Base-by-base conservation (phyloP, 805 yeast genomes). In the Starmerella potacharoeniae region DNA sequence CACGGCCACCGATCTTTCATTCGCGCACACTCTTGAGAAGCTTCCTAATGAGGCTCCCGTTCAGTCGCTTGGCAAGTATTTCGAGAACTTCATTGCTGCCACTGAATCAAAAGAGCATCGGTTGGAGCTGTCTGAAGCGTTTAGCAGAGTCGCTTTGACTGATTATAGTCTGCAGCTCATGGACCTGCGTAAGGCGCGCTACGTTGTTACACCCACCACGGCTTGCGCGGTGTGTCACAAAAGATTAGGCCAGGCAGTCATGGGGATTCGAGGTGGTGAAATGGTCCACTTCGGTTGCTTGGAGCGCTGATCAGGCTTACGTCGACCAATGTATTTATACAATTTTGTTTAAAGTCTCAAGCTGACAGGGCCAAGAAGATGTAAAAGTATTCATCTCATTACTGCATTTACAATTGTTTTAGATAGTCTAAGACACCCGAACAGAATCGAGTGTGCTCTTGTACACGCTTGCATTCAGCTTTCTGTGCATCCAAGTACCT, bases 371-470 rank as follows among this genome's bases (percentile, higher is more conserved):
- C 22, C 22, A 22, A 22, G 22, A 22, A 22, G 22, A 3, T 22
- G 22, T 22, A 22, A 33, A 33, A 33, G 35, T 10, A 33, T 6
- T 4, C 17, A 14, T 6, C n/a, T 37, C 7, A 14, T 10, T 41
- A 28, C 46, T 29, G 16, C 17, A 29, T 29, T 43, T 43, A 50
- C n/a, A 51, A 17, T 41, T 55, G 54, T 29, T 52, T 48, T 7
- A 55, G 41, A 34, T 43, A 55, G 31, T 39, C 31, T 35, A 85
- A 71, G 16, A 89, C 88, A 55, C 95, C 90, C 1, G 93, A 77
- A 68, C 95, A 86, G 69, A 81, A 87, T 66, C 88, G 85, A 41
- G 80, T 79, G 57, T 86, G 69, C 34, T 77, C 79, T 64, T 87
- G 95, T 63, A 90, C 68, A 14, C 73, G 74, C 4, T 73, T 73